Conservation (phyloP, 2,329 filamentous ascomycete genomes). For the Scedosporium boydii region DNA sequence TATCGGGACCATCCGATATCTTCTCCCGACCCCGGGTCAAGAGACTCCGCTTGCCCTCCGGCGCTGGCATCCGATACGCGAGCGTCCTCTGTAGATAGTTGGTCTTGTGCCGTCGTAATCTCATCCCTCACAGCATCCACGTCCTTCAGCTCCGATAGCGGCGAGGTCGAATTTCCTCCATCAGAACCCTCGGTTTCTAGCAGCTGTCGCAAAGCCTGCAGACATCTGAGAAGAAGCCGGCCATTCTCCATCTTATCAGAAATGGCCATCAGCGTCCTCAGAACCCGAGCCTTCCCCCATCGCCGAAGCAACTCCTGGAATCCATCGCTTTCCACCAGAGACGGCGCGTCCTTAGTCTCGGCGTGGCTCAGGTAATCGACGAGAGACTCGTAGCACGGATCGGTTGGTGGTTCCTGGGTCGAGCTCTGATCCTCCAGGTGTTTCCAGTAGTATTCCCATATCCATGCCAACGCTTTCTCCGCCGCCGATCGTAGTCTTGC, state of each 20-base stretch:
- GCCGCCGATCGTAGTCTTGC: conserved; percentile 62
- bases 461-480: conserved; percentile 65
- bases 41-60: neutral
- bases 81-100: neutral
- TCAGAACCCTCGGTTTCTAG: conserved; percentile 22
- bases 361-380: neutral
- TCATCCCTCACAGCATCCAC: conserved; percentile 29
- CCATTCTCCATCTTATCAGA: conserved; percentile 30
- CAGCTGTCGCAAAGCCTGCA: conserved; percentile 34
- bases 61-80: neutral
- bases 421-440: conserved; percentile 23
- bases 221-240: conserved; percentile 30
- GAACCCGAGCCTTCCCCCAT: conserved; percentile 26
- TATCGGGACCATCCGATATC: conserved; percentile 8
- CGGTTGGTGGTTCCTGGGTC: conserved; percentile 1
- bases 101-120: conserved; percentile 21
- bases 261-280: conserved; percentile 28
- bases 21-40: neutral
- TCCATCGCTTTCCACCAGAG: conserved; percentile 11
- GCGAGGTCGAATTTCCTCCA: conserved; percentile 30
- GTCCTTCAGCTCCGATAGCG: conserved; percentile 21
- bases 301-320: conserved; percentile 21
- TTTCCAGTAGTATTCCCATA: conserved; percentile 84
- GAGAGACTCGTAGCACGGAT: conserved; percentile 3
- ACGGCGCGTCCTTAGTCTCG: conserved; percentile 15